Evolutionary conservation across 2,329 filamentous ascomycete genomes (phyloP).

Genomic region (Epichloe baconii): DNA sequence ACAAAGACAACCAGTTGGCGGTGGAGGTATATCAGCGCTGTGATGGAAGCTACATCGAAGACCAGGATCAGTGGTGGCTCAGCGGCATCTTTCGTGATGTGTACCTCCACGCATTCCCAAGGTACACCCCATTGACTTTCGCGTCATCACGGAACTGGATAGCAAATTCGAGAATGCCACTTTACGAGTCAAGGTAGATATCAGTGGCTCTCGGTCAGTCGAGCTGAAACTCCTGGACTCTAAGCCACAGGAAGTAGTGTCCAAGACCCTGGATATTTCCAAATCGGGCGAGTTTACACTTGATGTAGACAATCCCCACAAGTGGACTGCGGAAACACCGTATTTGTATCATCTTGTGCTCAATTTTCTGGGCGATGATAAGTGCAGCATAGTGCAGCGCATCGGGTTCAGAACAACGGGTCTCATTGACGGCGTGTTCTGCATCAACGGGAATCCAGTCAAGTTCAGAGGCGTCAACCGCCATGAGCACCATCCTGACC

Average conservation of each 20-base stretch:
- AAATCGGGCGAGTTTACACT: conserved; percentile 27
- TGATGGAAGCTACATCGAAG: conserved; percentile 60
- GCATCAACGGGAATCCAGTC: conserved; percentile 51
- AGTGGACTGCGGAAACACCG: conserved; percentile 59
- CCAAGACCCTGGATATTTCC: conserved; percentile 12
- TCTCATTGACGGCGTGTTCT: conserved; percentile 46
- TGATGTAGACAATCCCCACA: conserved; percentile 35
- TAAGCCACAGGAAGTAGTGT: conserved; percentile 15
- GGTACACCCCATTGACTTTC: conserved; percentile 41
- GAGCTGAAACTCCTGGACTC: conserved; percentile 23
- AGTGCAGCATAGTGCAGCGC: conserved; percentile 32
- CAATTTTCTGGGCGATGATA: conserved; percentile 17
- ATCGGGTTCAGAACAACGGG: conserved; percentile 53
- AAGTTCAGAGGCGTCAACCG: conserved; percentile 57
- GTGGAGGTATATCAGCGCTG: conserved; percentile 62
- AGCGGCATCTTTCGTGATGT: conserved; percentile 59
- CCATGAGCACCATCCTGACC: conserved; percentile 54
- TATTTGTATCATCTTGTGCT: conserved; percentile 41
- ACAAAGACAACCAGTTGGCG: conserved; percentile 41
- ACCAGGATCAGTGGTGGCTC: conserved; percentile 59
- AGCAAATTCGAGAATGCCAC: conserved; percentile 38
- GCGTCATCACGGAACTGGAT: conserved; percentile 42
- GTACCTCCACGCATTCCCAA: conserved; percentile 46
- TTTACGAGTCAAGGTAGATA: conserved; percentile 31
- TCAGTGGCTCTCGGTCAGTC: conserved; percentile 23